Percentiles rank a stretch among this genome's conserved stretches.
phyloP scores from a whole-genome alignment of 2,329 filamentous ascomycete species.

The Gremmenia infestans region DNA sequence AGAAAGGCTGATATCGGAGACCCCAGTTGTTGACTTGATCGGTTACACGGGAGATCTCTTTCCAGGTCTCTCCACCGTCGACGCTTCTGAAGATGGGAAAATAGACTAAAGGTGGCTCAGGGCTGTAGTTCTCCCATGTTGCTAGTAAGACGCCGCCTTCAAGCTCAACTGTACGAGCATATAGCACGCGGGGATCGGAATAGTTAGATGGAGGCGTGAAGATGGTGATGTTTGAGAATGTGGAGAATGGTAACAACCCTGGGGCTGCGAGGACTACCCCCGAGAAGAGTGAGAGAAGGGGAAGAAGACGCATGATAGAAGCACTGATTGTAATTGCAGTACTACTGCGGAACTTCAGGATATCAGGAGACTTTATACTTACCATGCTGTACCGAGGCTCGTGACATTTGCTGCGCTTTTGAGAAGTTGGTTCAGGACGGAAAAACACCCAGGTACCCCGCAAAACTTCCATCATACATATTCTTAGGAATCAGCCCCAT shows the following conservation, averaged over 20 bases:
- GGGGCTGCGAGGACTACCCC: slow-evolving; percentile 18
- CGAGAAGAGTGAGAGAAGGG: slow-evolving; percentile 17
- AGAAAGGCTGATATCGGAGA: slow-evolving; percentile 62
- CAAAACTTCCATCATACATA: slow-evolving; percentile 7
- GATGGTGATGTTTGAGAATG: slow-evolving; percentile 27
- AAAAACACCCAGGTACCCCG: slow-evolving; percentile 17
- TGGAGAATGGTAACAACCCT: slow-evolving; percentile 17
- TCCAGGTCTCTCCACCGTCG: slow-evolving; percentile 57
- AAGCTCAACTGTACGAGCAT: slow-evolving; percentile 34
- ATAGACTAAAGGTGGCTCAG: slow-evolving; percentile 44
- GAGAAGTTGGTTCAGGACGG: slow-evolving; percentile 6
- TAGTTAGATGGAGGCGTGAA: slow-evolving; percentile 27
- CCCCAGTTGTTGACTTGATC: slow-evolving; percentile 62
- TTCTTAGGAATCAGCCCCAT: neutral
- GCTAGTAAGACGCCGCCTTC: slow-evolving; percentile 40
- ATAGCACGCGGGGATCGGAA: slow-evolving; percentile 28
- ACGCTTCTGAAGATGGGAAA: slow-evolving; percentile 50
- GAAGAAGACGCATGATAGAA: slow-evolving; percentile 20
- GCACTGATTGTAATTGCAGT: neutral
- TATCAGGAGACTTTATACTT: slow-evolving; percentile 2
- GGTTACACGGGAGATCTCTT: slow-evolving; percentile 55
- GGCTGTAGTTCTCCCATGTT: slow-evolving; percentile 53
- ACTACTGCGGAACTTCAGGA: neutral
- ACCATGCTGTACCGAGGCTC: neutral
- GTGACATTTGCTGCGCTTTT: neutral